Base-by-base conservation (phyloP, 73 alveolate species). In the Uronychia setigera region DNA sequence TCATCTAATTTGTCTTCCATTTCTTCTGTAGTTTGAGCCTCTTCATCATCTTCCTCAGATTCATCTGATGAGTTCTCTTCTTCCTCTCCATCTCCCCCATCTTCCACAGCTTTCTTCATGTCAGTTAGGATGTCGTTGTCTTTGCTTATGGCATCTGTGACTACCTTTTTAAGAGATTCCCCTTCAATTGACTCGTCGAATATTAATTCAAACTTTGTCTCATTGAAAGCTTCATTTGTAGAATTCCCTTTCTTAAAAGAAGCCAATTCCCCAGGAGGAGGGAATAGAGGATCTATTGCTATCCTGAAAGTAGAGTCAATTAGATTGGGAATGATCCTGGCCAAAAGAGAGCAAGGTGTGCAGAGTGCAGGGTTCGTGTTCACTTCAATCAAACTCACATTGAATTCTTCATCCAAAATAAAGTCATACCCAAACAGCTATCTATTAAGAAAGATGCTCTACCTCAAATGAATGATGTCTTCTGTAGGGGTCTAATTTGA, bases 321-420 rank as follows among this genome's bases (percentile, higher is more conserved):
- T 28, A 87, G 75, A 26, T 87, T 81, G 31, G 93, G 93, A 31
- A 94, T 92, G 25, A 94, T 83, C 76, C 93, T 74, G 33, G 98
- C 95, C 35, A 92, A 80, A 1, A 94, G 81, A 27, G 99, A 99
- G 80, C 98, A 92, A 1, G 98, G 88, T 32, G 91, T 85, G 74
- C 94, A 99, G 26, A 96, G 82, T 80, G 98, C 94, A 5, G 99
- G 99, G 86, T 97, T 97, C 26, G 99, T 97, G 85, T 97, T 97
- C 19, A 95, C 96, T 80, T 97, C 99, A 0, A 97, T 92, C 34
- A 97, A 91, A 85, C 90, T 88, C 5, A 95, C 96, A 76, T 95
- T 92, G 83, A 92, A 94, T 59, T 95, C 85, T 35, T 95, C 96
- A 77, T 95, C 98, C 32, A 97, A 80, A 97, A 97, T 96, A 83